Percentiles rank a stretch among this genome's conserved stretches.
phyloP scores from a whole-genome alignment of 2,329 filamentous ascomycete species.

The Hirsutella thompsonii region DNA sequence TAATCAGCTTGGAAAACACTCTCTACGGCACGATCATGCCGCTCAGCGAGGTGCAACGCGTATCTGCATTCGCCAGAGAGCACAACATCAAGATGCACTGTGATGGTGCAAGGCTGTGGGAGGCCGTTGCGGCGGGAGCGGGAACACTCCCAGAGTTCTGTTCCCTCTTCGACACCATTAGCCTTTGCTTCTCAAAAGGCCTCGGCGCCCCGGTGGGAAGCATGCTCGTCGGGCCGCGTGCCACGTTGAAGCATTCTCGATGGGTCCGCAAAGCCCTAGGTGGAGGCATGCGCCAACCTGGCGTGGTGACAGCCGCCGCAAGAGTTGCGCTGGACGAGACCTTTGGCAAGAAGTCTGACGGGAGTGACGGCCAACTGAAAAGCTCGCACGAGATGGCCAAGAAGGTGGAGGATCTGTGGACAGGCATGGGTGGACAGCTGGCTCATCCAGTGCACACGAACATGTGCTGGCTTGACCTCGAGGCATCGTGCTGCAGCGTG shows the following conservation, averaged over 20 bases:
- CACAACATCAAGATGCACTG: slow-evolving; percentile 58
- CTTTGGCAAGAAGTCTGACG: slow-evolving; percentile 23
- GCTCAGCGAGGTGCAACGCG: slow-evolving; percentile 54
- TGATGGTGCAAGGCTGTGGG: slow-evolving; percentile 73
- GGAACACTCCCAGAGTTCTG: slow-evolving; percentile 56
- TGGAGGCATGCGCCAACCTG: slow-evolving; percentile 61
- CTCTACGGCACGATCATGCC: slow-evolving; percentile 70
- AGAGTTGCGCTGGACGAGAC: slow-evolving; percentile 48
- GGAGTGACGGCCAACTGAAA: slow-evolving; percentile 42
- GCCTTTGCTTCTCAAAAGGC: slow-evolving; percentile 71
- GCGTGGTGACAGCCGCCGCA: slow-evolving; percentile 59
- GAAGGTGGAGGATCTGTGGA: slow-evolving; percentile 58
- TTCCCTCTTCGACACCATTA: slow-evolving; percentile 59
- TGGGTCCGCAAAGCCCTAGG: slow-evolving; percentile 57
- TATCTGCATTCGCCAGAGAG: slow-evolving; percentile 54
- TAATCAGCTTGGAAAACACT: slow-evolving; percentile 81
- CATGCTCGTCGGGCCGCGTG: slow-evolving; percentile 46
- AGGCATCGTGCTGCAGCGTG: slow-evolving; percentile 35
- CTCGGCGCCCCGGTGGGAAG: slow-evolving; percentile 71
- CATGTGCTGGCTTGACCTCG: slow-evolving; percentile 77
- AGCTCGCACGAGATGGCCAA: slow-evolving; percentile 50
- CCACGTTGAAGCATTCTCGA: slow-evolving; percentile 23
- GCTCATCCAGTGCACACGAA: slow-evolving; percentile 70
- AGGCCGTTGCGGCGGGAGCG: slow-evolving; percentile 60
- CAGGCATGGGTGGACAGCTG: slow-evolving; percentile 53